Percentiles rank a stretch among this genome's conserved stretches.
These are phyloP conservation scores for Pezicula rhizophila DNA, from an alignment of 2,329 filamentous ascomycete genomes.

Conservation along the genomic window DNA sequence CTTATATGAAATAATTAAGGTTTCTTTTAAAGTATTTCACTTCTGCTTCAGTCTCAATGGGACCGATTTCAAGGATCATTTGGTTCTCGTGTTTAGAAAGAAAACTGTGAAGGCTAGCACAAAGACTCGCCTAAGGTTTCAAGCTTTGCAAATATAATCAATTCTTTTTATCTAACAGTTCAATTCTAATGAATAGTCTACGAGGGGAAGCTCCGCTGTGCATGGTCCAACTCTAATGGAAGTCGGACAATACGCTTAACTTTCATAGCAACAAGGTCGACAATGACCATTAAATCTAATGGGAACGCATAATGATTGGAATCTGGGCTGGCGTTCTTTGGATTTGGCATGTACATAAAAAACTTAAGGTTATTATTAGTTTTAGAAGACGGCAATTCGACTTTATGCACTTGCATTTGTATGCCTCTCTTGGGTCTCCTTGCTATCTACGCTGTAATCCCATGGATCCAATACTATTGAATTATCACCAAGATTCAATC, in stretches of 20 bases:
- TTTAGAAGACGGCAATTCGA: background rate
- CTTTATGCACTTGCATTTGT: background rate
- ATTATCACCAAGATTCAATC: background rate
- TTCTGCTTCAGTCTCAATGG: no score
- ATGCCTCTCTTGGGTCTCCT: background rate
- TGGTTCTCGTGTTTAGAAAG: no score
- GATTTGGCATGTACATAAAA: background rate
- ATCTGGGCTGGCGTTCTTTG: constrained; percentile 29
- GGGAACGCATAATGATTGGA: constrained; percentile 49
- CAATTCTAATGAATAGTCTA: no score
- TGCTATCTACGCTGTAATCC: background rate
- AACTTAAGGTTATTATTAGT: background rate
- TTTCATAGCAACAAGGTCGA: constrained; percentile 39
- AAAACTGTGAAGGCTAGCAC: no score
- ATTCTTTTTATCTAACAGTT: no score
- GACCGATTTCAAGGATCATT: no score
- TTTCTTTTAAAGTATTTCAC: no score
- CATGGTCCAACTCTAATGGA: constrained; percentile 25
- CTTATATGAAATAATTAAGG: no score
- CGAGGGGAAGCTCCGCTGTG: no score
- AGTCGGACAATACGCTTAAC: constrained; percentile 44
- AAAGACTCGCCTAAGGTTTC: no score
- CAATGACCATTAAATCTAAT: constrained; percentile 38
- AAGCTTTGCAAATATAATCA: no score
- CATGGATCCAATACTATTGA: background rate